Conservation (phyloP, 495 filamentous ascomycete species). For the Penicillium roqueforti region DNA sequence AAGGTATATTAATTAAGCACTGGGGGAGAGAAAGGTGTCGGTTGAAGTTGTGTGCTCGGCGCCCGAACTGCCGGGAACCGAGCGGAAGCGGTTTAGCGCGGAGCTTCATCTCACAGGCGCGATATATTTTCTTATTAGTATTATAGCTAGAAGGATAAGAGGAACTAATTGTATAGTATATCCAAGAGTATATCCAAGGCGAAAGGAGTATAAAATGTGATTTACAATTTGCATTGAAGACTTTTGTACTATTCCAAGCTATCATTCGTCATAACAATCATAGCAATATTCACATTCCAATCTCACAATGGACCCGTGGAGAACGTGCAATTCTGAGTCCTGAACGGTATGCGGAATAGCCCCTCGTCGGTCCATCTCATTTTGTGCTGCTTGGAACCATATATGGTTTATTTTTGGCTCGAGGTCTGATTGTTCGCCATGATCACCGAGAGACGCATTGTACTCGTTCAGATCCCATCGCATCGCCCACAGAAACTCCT, state of each 20-base stretch:
- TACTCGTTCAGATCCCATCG: constrained; percentile 22
- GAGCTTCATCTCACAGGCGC: no score
- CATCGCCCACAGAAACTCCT: constrained; percentile 31
- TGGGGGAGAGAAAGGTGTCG: not conserved
- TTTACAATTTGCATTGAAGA: no score
- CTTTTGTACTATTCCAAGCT: no score
- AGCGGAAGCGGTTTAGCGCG: constrained; percentile 1
- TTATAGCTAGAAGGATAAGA: no score
- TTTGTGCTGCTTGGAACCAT: constrained; percentile 28
- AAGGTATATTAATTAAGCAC: not conserved
- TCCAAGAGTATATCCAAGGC: no score
- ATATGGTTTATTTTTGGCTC: constrained; percentile 18
- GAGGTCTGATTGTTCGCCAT: not conserved
- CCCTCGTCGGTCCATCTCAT: constrained; percentile 22
- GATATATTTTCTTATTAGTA: no score
- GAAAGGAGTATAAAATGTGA: no score
- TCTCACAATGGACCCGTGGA: constrained; percentile 19
- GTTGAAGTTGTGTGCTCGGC: constrained; percentile 6
- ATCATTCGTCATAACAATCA: not conserved
- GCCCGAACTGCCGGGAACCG: constrained; percentile 21
- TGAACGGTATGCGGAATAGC: constrained; percentile 26
- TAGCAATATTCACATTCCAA: constrained; percentile 24
- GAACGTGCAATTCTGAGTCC: constrained; percentile 17
- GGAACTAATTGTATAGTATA: no score
- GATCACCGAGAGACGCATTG: constrained; percentile 2